These are phyloP conservation scores for Colletotrichum shisoi DNA, from an alignment of 2,329 filamentous ascomycete genomes.

Conservation along the genomic window DNA sequence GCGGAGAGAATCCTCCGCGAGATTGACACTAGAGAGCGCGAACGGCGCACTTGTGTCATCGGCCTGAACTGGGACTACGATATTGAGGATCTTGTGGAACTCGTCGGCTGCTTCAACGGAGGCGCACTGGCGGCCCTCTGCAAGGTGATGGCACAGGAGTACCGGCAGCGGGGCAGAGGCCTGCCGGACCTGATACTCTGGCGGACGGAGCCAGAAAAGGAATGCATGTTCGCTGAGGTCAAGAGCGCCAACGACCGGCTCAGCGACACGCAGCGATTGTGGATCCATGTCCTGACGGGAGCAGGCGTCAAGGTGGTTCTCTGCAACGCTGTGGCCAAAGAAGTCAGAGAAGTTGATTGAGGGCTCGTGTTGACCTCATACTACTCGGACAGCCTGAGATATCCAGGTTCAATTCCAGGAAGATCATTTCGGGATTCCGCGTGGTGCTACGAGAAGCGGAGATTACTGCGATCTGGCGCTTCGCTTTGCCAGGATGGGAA, in stretches of 20 bases:
- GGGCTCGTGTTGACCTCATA: background rate
- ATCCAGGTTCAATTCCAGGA: background rate
- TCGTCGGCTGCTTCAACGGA: slow-evolving; percentile 80
- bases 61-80: slow-evolving; percentile 92
- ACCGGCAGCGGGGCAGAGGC: slow-evolving; percentile 82
- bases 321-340: slow-evolving; percentile 68
- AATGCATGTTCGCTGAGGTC: slow-evolving; percentile 80
- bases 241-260: slow-evolving; percentile 90
- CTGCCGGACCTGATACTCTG: slow-evolving; percentile 94
- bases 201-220: slow-evolving; percentile 57
- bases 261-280: slow-evolving; percentile 94
- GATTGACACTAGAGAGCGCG: slow-evolving; percentile 73
- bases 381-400: background rate
- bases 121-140: slow-evolving; percentile 83
- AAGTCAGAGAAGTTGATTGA: slow-evolving; percentile 57
- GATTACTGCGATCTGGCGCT: slow-evolving; percentile 29
- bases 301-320: slow-evolving; percentile 88
- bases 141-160: slow-evolving; percentile 95
- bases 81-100: slow-evolving; percentile 78
- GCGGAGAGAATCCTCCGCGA: slow-evolving; percentile 71
- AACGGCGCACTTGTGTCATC: slow-evolving; percentile 82
- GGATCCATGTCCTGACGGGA: slow-evolving; percentile 91
- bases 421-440: slow-evolving; percentile 9
- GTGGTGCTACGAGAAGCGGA: slow-evolving; percentile 27
- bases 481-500: slow-evolving; percentile 18